phyloP scores from a whole-genome alignment of 805 yeast genomes.

The Cyberlindnera xylosilytica region DNA sequence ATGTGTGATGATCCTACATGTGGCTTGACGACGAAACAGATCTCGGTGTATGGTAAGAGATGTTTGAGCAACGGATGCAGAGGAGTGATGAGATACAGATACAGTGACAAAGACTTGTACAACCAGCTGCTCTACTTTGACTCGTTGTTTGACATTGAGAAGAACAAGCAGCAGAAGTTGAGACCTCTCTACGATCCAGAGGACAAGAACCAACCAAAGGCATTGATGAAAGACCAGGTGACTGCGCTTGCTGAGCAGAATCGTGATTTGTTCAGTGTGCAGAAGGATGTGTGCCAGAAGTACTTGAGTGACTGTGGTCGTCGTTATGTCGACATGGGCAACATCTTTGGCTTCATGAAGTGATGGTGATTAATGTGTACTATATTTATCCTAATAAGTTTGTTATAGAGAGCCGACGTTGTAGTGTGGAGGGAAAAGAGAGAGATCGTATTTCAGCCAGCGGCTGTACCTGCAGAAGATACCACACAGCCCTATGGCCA shows the following conservation, averaged over 20 bases:
- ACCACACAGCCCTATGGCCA: too few relatives aligned
- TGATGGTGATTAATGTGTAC: conserved; percentile 2
- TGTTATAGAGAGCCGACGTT: too few relatives aligned
- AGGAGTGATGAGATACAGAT: conserved; percentile 78
- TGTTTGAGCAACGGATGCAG: conserved; percentile 63
- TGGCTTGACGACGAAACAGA: conserved; percentile 74
- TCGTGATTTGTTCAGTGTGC: conserved; percentile 51
- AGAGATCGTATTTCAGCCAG: neutral
- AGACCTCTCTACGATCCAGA: conserved; percentile 48
- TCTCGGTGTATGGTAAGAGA: conserved; percentile 84
- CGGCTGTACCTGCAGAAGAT: neutral
- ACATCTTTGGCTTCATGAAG: conserved; percentile 63
- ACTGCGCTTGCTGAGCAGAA: conserved; percentile 81
- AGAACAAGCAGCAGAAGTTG: conserved; percentile 56
- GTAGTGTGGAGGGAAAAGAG: too few relatives aligned
- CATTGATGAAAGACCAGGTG: conserved; percentile 46
- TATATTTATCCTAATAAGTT: neutral
- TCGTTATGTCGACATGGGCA: conserved; percentile 80
- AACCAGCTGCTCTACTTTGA: conserved; percentile 80
- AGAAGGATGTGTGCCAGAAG: conserved; percentile 59
- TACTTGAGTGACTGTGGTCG: conserved; percentile 83
- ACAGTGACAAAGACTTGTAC: conserved; percentile 76
- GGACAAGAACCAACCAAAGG: conserved; percentile 32
- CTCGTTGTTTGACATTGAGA: conserved; percentile 77
- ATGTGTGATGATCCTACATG: conserved; percentile 84